These are phyloP conservation scores for Cystobasidiopsis lactophilus DNA, from an alignment of 768 basidiomycete genomes.

Conservation along the genomic window DNA sequence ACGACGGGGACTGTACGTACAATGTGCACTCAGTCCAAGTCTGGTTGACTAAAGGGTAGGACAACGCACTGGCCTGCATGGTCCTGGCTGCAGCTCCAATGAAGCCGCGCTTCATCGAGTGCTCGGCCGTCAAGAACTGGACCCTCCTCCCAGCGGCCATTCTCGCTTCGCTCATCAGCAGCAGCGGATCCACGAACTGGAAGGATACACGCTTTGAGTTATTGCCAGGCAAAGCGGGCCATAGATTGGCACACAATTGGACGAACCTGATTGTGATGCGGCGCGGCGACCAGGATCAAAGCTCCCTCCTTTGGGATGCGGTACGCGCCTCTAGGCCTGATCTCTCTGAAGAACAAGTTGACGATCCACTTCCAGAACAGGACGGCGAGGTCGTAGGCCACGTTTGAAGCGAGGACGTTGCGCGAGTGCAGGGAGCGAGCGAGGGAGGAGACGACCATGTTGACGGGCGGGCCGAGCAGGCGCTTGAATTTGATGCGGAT, in stretches of 20 bases:
- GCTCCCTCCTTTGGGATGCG: constrained; percentile 79
- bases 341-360: constrained; percentile 89
- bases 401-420: constrained; percentile 8
- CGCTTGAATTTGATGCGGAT: not conserved
- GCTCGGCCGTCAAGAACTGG: constrained; percentile 69
- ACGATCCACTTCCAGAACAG: constrained; percentile 67
- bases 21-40: not conserved
- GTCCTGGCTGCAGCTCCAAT: constrained; percentile 60
- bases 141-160: constrained; percentile 62
- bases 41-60: no score
- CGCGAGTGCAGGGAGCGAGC: not conserved
- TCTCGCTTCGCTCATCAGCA: constrained; percentile 63
- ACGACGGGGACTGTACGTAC: constrained; percentile 58
- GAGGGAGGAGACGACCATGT: not conserved
- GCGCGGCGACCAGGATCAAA: constrained; percentile 77
- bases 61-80: constrained; percentile 60
- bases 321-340: constrained; percentile 79
- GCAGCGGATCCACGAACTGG: constrained; percentile 78
- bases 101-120: constrained; percentile 56
- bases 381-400: constrained; percentile 49
- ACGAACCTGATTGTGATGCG: constrained; percentile 69
- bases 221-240: not conserved
- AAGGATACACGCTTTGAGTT: not conserved
- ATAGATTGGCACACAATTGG: no score
- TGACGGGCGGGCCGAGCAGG: not conserved